Base-by-base conservation (phyloP, 805 yeast species). In the Schwanniomyces pseudopolymorphus region DNA sequence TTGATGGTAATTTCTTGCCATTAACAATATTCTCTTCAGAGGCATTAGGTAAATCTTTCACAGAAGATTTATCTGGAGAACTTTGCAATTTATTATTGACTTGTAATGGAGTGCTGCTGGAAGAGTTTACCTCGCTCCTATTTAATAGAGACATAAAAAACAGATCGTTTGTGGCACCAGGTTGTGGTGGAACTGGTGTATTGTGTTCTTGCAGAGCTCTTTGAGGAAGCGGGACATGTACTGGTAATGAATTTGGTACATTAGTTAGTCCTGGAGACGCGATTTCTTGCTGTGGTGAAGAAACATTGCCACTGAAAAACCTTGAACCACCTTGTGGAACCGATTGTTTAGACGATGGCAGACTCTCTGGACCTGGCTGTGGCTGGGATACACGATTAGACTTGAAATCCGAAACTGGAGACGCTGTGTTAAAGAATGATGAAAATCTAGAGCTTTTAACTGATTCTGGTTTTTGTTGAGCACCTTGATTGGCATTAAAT, bases 61-160 rank as follows among this genome's bases (percentile, higher is more conserved):
- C 28, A 7, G 20, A 7, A 14, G 35, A 4, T 7, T 14, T 31
- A 7, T 31, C 35, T 3, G 20, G 19, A 31, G 35, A 4, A 10
- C 13, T 17, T 31, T 31, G 35, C 13, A 16, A 31, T 2, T 31
- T 31, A 7, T 17, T 31, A 31, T 31, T 31, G 2, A 11, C 4
- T 31, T 14, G 35, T 11, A 31, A 31, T 31, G 35, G 35, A 8
- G 35, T 31, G 14, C 16, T 36, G 25, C 25, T 36, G 4, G 16
- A 3, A 13, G 39, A 21, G 26, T n/a, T 26, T 33, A 49, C 38
- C 28, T 53, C 54, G 24, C 63, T 57, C 48, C 73, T 75, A 35
- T 70, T 66, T 51, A 79, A 58, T 45, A 79, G 60, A 4, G 81
- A 71, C 63, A 73, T 67, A 54, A 79, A 75, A 49, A 79, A 79